Conservation (phyloP, 202 grass and related monocot species). For the Dendrocalamus latiflorus region DNA sequence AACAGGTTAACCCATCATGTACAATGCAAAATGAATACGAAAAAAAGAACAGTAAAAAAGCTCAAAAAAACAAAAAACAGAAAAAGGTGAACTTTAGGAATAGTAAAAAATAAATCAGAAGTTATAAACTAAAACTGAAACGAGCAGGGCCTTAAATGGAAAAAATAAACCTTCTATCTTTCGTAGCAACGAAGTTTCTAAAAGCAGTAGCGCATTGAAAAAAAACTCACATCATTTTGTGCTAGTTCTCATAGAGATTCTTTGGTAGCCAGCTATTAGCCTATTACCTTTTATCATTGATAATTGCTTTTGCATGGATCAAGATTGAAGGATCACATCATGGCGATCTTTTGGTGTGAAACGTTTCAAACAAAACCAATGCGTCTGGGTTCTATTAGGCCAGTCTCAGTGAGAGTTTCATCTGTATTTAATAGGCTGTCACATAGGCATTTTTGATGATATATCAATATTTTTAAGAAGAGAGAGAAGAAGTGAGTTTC, state of each 20-base stretch:
- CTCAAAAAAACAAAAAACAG: too few species aligned
- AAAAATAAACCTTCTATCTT: background rate
- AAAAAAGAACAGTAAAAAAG: too few species aligned
- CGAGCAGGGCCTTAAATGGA: background rate
- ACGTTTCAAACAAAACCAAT: background rate
- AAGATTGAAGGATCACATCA: background rate
- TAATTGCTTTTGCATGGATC: background rate
- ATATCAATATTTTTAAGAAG: too few species aligned
- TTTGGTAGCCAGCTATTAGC: background rate
- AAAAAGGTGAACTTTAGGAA: too few species aligned
- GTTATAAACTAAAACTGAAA: too few species aligned
- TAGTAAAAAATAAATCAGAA: too few species aligned
- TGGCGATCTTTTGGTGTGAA: background rate
- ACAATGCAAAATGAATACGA: too few species aligned
- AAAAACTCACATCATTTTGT: background rate
- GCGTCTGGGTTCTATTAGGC: background rate
- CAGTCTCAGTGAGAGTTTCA: too few species aligned
- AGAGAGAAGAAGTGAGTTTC: too few species aligned
- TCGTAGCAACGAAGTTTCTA: background rate
- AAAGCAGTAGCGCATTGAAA: background rate
- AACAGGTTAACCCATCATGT: fast-evolving
- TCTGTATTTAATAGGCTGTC: too few species aligned
- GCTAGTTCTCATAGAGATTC: background rate
- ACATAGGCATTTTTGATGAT: too few species aligned
- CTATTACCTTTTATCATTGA: background rate